Percentiles rank a stretch among this genome's conserved stretches.
These are phyloP conservation scores for Neobulgaria alba DNA, from an alignment of 2,329 filamentous ascomycete genomes.

Conservation along the genomic window DNA sequence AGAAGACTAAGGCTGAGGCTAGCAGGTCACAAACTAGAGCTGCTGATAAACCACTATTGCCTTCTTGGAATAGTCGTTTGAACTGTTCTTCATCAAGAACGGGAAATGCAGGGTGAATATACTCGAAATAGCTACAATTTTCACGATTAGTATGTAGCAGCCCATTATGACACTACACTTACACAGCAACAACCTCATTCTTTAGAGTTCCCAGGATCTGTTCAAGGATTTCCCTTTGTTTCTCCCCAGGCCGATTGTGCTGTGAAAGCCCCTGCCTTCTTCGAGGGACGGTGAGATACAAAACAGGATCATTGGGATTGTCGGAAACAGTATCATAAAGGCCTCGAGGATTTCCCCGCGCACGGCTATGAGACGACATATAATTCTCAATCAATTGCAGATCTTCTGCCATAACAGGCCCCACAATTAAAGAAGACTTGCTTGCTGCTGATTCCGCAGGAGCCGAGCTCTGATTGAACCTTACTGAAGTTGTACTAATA, in stretches of 20 bases:
- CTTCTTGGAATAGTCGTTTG: constrained; percentile 37
- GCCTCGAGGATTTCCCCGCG: constrained; percentile 29
- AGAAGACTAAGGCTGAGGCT: constrained; percentile 49
- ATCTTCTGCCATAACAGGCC: constrained; percentile 50
- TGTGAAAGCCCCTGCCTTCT: constrained; percentile 29
- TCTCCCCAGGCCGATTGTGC: constrained; percentile 35
- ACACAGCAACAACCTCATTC: constrained; percentile 42
- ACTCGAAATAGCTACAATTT: constrained; percentile 43
- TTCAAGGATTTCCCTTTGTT: constrained; percentile 46
- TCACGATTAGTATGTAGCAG: background rate
- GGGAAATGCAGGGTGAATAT: constrained; percentile 52
- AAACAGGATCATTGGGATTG: constrained; percentile 38
- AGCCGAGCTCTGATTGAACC: background rate
- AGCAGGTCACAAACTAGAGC: constrained; percentile 49
- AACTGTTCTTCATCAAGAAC: constrained; percentile 49
- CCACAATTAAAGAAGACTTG: constrained; percentile 42
- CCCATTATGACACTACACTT: constrained; percentile 16
- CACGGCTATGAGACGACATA: constrained; percentile 34
- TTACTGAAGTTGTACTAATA: background rate
- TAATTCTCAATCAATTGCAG: constrained; percentile 53
- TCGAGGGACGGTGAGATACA: constrained; percentile 23
- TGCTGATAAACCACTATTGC: constrained; percentile 41
- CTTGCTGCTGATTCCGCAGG: constrained; percentile 1
- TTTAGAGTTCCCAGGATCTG: constrained; percentile 48
- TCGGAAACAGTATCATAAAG: constrained; percentile 33